These are phyloP conservation scores for Candida tunisiensis DNA, from an alignment of 1,139 yeast species.

Conservation along the genomic window DNA sequence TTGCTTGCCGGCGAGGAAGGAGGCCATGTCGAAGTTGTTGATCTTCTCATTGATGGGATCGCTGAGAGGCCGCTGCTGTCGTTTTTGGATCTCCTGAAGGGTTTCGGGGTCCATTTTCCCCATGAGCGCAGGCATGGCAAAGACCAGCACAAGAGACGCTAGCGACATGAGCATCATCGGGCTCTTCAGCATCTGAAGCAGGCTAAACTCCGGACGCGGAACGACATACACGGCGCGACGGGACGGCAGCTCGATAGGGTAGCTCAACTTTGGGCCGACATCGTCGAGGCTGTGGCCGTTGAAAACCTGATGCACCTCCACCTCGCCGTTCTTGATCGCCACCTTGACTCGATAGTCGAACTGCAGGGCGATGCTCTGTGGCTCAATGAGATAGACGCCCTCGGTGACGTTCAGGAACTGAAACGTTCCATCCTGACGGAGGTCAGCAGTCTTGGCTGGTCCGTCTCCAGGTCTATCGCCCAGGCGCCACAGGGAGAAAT, in stretches of 20 bases:
- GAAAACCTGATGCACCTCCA: conserved; percentile 11
- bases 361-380: conserved; percentile 7
- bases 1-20: conserved; percentile 11
- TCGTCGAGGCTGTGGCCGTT: conserved; percentile 14
- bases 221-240: conserved; percentile 7
- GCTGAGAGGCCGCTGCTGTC: conserved; percentile 6
- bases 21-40: conserved; percentile 14
- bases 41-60: conserved; percentile 9
- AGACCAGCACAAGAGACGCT: conserved; percentile 17
- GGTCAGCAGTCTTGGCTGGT: not conserved
- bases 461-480: conserved; percentile 2
- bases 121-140: conserved; percentile 17
- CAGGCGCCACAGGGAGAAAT: not conserved
- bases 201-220: conserved; percentile 16
- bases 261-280: conserved; percentile 13
- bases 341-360: conserved; percentile 7
- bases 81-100: conserved; percentile 13
- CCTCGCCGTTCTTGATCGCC: conserved; percentile 4
- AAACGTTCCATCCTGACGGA: conserved; percentile 2
- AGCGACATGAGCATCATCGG: conserved; percentile 22
- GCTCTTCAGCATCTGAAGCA: conserved; percentile 16
- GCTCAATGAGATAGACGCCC: conserved; percentile 9
- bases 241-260: conserved; percentile 10
- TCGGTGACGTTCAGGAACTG: conserved; percentile 3
- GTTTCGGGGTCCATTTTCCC: conserved; percentile 21